phyloP scores from a whole-genome alignment of 2,329 filamentous ascomycete genomes.

The Samsoniella hepiali region DNA sequence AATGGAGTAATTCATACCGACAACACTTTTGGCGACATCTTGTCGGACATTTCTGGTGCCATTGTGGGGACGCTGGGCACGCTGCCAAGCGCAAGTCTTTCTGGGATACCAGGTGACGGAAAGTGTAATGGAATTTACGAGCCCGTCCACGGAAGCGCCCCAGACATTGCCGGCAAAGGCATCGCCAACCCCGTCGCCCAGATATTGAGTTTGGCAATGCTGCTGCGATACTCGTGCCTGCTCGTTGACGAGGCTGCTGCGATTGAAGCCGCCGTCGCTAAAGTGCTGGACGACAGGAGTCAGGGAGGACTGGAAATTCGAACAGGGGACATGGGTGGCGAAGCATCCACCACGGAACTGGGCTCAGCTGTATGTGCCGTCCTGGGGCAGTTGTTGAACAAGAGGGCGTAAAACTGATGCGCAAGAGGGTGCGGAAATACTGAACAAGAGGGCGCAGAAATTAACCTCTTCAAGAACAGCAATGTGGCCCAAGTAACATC shows the following conservation, averaged over 20 bases:
- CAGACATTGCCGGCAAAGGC: slow-evolving; percentile 70
- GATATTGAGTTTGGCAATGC: slow-evolving; percentile 69
- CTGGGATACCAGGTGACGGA: slow-evolving; percentile 38
- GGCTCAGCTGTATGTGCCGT: slow-evolving; percentile 53
- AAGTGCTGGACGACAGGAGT: slow-evolving; percentile 55
- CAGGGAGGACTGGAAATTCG: slow-evolving; percentile 46
- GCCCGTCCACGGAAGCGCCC: slow-evolving; percentile 70
- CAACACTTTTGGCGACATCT: slow-evolving; percentile 47
- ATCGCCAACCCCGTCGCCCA: slow-evolving; percentile 71
- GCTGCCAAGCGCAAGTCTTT: slow-evolving; percentile 44
- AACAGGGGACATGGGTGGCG: slow-evolving; percentile 65
- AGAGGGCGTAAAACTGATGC: not conserved
- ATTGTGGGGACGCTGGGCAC: slow-evolving; percentile 44
- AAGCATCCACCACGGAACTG: slow-evolving; percentile 60
- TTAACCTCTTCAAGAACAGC: too few species aligned
- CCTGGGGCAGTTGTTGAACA: not conserved
- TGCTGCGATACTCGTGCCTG: slow-evolving; percentile 69
- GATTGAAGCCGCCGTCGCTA: slow-evolving; percentile 62
- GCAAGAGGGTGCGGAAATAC: too few species aligned
- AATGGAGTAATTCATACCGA: slow-evolving; percentile 47
- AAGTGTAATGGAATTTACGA: slow-evolving; percentile 70
- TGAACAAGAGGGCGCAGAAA: too few species aligned
- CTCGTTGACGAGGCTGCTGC: slow-evolving; percentile 58
- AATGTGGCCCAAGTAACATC: too few species aligned
- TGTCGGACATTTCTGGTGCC: slow-evolving; percentile 45